Percentiles rank a stretch among this genome's conserved stretches.
Conservation (phyloP, 2,329 filamentous ascomycete species). For the Epichloe elymi region DNA sequence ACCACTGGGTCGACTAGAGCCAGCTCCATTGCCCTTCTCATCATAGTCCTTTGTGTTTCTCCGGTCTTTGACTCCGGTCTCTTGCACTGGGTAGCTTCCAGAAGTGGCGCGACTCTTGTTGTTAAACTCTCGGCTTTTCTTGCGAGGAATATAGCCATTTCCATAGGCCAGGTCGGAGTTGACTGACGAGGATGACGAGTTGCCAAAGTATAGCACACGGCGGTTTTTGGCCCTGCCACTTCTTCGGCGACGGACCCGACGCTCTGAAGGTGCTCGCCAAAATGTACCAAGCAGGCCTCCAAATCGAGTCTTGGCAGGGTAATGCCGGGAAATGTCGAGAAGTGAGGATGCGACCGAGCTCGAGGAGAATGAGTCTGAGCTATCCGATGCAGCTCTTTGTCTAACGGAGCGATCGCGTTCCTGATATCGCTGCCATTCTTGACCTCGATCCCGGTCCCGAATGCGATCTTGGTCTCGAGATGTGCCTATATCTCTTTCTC, state of each 20-base stretch:
- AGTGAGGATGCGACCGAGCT: slow-evolving; percentile 46
- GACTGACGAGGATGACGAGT: slow-evolving; percentile 54
- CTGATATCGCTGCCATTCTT: slow-evolving; percentile 6
- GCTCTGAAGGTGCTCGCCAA: slow-evolving; percentile 48
- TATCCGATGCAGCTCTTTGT: slow-evolving; percentile 16
- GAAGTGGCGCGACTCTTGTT: slow-evolving; percentile 1
- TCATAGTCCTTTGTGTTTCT: not conserved
- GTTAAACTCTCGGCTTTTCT: slow-evolving; percentile 16
- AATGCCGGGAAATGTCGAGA: slow-evolving; percentile 51
- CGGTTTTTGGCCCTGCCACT: slow-evolving; percentile 32
- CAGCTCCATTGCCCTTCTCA: not conserved
- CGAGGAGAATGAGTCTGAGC: slow-evolving; percentile 24
- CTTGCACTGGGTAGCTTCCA: not conserved
- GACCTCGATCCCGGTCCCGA: not conserved
- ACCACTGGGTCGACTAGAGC: slow-evolving; percentile 1
- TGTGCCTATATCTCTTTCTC: not conserved
- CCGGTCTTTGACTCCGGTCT: not conserved
- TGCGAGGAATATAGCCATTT: slow-evolving; percentile 38
- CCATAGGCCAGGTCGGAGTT: slow-evolving; percentile 59
- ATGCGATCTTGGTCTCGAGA: not conserved
- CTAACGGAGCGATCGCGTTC: slow-evolving; percentile 6
- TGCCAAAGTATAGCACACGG: slow-evolving; percentile 44
- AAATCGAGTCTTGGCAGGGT: slow-evolving; percentile 30
- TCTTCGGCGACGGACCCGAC: slow-evolving; percentile 26
- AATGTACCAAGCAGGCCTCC: slow-evolving; percentile 49